These are phyloP conservation scores for Psilocybe azurescens DNA, from an alignment of 768 basidiomycete species.

Conservation along the genomic window DNA sequence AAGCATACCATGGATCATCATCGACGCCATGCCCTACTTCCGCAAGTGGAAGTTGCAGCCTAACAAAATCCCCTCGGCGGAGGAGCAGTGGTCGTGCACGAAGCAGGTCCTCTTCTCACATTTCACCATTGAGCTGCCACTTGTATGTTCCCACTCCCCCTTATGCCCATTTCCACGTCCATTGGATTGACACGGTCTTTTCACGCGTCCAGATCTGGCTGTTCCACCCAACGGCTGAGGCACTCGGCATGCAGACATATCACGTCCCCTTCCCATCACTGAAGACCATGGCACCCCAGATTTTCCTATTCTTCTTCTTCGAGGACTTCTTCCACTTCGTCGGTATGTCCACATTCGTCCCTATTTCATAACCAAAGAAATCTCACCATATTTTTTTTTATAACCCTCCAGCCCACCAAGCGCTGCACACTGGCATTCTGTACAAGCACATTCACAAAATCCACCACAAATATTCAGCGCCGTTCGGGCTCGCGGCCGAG, in stretches of 20 bases:
- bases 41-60: constrained; percentile 93
- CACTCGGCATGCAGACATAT: constrained; percentile 89
- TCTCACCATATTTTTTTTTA: constrained; percentile 4
- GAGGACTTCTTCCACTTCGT: constrained; percentile 97
- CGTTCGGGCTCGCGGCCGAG: constrained; percentile 96
- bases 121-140: constrained; percentile 93
- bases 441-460: constrained; percentile 97
- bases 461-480: constrained; percentile 97
- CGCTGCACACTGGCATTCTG: constrained; percentile 81
- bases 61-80: constrained; percentile 75
- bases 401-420: constrained; percentile 72
- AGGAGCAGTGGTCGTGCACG: constrained; percentile 95
- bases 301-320: constrained; percentile 91
- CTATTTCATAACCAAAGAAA: neutral
- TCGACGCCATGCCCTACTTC: constrained; percentile 95
- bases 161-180: too few relatives aligned
- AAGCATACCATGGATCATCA: constrained; percentile 92
- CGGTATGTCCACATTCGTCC: constrained; percentile 44
- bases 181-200: neutral
- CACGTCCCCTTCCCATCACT: constrained; percentile 89
- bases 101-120: constrained; percentile 94
- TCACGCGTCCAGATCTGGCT: constrained; percentile 70
- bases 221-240: constrained; percentile 90
- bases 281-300: constrained; percentile 73
- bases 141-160: constrained; percentile 53